A percentile compares a stretch with the other conserved stretches of the same genome.
Evolutionary conservation across 495 filamentous ascomycete species (phyloP).

Genomic region (Schizothecium vesticola): DNA sequence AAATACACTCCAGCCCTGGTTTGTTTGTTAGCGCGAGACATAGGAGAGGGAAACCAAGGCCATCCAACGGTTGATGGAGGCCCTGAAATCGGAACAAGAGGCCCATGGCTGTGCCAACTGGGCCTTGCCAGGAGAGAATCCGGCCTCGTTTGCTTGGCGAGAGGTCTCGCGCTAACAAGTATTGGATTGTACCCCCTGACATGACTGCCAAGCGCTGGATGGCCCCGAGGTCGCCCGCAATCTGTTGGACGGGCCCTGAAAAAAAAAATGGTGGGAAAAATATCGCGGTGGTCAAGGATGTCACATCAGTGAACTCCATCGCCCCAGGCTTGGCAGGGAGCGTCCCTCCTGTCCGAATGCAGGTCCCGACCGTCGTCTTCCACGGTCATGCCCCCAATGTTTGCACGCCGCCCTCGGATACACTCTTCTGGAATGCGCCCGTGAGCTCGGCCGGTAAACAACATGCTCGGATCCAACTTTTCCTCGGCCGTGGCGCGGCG

Average conservation of each 20-base stretch:
- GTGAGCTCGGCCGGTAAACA: slow-evolving; percentile 9
- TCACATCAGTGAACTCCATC: slow-evolving; percentile 9
- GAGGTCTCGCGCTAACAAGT: too few species aligned
- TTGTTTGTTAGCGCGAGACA: too few species aligned
- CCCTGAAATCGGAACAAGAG: too few species aligned
- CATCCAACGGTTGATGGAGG: too few species aligned
- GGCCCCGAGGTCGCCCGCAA: slow-evolving; percentile 7
- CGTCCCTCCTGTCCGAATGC: not conserved
- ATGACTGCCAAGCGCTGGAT: not conserved
- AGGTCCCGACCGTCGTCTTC: not conserved
- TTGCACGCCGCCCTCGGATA: not conserved
- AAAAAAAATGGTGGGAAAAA: slow-evolving; percentile 9
- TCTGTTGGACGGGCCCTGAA: not conserved
- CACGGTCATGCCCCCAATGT: not conserved
- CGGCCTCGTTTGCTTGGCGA: too few species aligned
- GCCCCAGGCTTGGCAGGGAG: slow-evolving; percentile 8
- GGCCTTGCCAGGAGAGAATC: too few species aligned
- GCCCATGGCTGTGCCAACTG: too few species aligned
- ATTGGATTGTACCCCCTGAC: too few species aligned
- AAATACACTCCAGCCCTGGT: too few species aligned
- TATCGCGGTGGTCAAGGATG: slow-evolving; percentile 3
- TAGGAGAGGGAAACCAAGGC: too few species aligned
- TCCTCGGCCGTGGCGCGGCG: slow-evolving; percentile 17
- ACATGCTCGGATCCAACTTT: slow-evolving; percentile 19
- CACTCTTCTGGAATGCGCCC: not conserved